Conservation (phyloP, 805 yeast genomes). For the Candida montana region DNA sequence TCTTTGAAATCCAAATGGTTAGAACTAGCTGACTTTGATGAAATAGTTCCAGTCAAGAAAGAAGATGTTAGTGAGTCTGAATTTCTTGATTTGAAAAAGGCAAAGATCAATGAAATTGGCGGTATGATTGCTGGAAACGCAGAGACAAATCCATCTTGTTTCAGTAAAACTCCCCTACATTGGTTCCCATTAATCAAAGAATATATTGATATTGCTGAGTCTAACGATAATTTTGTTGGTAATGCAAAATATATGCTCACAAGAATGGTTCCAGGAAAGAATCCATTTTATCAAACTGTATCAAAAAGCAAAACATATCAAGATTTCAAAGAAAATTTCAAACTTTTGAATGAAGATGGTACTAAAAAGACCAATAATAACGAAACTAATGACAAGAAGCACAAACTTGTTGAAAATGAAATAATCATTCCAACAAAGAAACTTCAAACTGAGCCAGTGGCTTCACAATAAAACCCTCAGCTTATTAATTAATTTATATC, state of each 20-base stretch:
- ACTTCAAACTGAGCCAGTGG: constrained; percentile 14
- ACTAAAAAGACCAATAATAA: constrained; percentile 3
- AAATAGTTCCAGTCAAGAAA: background rate
- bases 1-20: constrained; percentile 41
- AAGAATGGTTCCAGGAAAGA: constrained; percentile 75
- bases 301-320: constrained; percentile 51
- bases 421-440: constrained; percentile 9
- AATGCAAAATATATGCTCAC: constrained; percentile 79
- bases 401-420: constrained; percentile 11
- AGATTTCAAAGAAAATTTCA: constrained; percentile 34
- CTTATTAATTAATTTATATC: no score
- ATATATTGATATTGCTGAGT: constrained; percentile 46
- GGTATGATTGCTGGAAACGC: constrained; percentile 94
- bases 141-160: constrained; percentile 80
- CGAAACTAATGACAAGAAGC: constrained; percentile 13
- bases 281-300: constrained; percentile 50
- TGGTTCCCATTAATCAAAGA: constrained; percentile 56
- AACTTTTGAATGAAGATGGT: constrained; percentile 17
- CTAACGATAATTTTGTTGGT: constrained; percentile 56
- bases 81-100: background rate
- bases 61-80: background rate
- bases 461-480: constrained; percentile 4
- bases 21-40: constrained; percentile 5
- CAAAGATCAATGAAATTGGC: constrained; percentile 56
- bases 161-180: constrained; percentile 36